Evolutionary conservation across 1,284 basidiomycete genomes (phyloP).

Genomic region (Rhodotorula sp.): DNA sequence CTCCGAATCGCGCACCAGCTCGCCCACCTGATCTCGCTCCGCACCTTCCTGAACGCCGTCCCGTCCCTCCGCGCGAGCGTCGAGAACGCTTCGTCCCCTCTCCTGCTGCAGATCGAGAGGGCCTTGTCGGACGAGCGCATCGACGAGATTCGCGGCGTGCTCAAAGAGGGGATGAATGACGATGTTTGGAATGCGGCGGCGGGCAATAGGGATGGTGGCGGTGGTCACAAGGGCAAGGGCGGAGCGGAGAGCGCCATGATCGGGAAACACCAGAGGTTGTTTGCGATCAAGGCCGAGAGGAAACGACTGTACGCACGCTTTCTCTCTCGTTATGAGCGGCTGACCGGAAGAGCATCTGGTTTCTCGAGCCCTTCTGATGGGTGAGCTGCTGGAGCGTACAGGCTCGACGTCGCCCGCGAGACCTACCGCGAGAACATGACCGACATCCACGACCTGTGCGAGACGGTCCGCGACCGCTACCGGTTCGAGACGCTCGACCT

Average conservation of each 20-base stretch:
- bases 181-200: slow-evolving; percentile 78
- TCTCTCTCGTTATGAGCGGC: neutral
- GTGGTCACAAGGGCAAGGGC: slow-evolving; percentile 5
- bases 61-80: slow-evolving; percentile 64
- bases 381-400: slow-evolving; percentile 55
- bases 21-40: slow-evolving; percentile 70
- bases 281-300: slow-evolving; percentile 42
- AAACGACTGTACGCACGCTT: slow-evolving; percentile 26
- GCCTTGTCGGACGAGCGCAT: slow-evolving; percentile 71
- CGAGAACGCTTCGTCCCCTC: slow-evolving; percentile 47
- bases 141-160: slow-evolving; percentile 60
- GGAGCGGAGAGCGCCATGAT: slow-evolving; percentile 17
- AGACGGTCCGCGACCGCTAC: slow-evolving; percentile 18
- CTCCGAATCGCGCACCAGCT: slow-evolving; percentile 69
- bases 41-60: slow-evolving; percentile 66
- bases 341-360: neutral
- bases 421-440: slow-evolving; percentile 65
- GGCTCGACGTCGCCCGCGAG: slow-evolving; percentile 87
- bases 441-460: slow-evolving; percentile 35
- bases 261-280: slow-evolving; percentile 31
- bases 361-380: neutral
- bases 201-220: neutral
- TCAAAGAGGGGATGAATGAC: slow-evolving; percentile 69
- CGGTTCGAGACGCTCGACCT: slow-evolving; percentile 33
- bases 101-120: slow-evolving; percentile 65